Evolutionary conservation across 2,329 filamentous ascomycete species (phyloP).

Genomic region (Macrophomina phaseolina): DNA sequence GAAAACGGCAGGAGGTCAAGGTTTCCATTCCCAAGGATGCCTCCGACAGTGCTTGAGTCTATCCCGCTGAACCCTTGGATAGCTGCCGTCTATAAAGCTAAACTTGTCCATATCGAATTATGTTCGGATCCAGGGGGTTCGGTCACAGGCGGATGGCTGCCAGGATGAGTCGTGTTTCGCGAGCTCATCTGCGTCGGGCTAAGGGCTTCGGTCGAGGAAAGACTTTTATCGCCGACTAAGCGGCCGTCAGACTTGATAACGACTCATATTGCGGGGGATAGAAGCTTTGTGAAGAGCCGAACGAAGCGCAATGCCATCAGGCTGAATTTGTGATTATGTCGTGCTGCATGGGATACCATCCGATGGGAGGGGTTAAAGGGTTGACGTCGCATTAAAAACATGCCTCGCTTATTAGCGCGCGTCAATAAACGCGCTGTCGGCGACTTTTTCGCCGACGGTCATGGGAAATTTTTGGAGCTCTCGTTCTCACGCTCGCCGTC

Average conservation of each 20-base stretch:
- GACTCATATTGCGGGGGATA: not conserved
- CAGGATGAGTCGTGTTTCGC: slow-evolving; percentile 13
- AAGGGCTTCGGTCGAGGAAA: slow-evolving; percentile 9
- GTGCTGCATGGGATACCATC: not conserved
- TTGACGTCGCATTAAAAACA: slow-evolving; percentile 24
- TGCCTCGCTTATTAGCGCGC: slow-evolving; percentile 9
- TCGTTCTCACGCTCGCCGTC: slow-evolving; percentile 12
- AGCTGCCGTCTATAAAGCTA: slow-evolving; percentile 10
- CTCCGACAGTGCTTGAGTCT: slow-evolving; percentile 2
- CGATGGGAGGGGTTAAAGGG: not conserved
- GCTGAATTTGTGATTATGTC: slow-evolving; percentile 19
- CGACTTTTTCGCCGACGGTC: slow-evolving; percentile 14
- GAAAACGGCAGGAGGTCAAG: slow-evolving; percentile 2
- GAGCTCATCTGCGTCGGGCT: slow-evolving; percentile 1
- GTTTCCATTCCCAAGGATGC: not conserved
- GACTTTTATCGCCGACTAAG: slow-evolving; percentile 15
- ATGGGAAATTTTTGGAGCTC: slow-evolving; percentile 26
- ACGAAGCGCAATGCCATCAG: slow-evolving; percentile 3
- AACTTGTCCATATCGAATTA: not conserved
- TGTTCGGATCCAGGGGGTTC: not conserved
- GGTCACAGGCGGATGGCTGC: slow-evolving; percentile 13
- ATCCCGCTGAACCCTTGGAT: not conserved
- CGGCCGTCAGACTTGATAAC: slow-evolving; percentile 8
- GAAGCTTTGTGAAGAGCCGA: not conserved
- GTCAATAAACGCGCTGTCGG: slow-evolving; percentile 18